Evolutionary conservation across 208 protist genomes (phyloP).

Genomic region (Crithidia mellificae): DNA sequence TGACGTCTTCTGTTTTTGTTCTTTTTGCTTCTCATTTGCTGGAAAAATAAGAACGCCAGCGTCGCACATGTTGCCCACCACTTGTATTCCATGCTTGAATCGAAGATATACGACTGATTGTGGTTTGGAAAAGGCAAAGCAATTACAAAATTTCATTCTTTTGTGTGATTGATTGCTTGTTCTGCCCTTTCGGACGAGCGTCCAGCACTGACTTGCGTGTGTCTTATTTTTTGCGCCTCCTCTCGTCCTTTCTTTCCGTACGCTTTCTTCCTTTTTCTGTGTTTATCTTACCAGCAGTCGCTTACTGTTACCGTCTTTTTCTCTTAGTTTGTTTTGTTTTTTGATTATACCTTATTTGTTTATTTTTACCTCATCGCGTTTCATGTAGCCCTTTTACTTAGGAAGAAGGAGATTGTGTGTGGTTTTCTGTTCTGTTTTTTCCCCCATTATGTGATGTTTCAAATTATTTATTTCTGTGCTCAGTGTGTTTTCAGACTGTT

Average conservation of each 20-base stretch:
- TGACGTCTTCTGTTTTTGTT: not conserved
- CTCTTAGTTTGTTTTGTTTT: slow-evolving; percentile 15
- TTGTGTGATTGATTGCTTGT: no score
- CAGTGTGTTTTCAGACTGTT: not conserved
- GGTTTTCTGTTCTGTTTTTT: not conserved
- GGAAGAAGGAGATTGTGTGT: slow-evolving; percentile 28
- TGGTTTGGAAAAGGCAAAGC: no score
- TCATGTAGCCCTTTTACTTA: slow-evolving; percentile 16
- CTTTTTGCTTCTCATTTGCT: no score
- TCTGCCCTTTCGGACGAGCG: no score
- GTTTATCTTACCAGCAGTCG: not conserved
- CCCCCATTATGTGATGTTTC: not conserved
- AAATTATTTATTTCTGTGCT: slow-evolving; percentile 8
- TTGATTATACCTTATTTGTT: not conserved
- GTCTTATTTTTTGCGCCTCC: not conserved
- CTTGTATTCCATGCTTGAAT: no score
- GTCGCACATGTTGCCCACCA: no score
- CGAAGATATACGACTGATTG: no score
- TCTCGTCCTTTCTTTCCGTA: not conserved
- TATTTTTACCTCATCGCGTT: slow-evolving; percentile 3
- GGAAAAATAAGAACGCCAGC: no score
- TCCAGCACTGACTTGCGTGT: no score
- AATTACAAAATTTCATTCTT: no score
- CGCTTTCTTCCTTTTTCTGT: not conserved
- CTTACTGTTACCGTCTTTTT: slow-evolving; percentile 7